Conservation (phyloP, 371 early-diverging fungal genomes). For the Catenaria anguillulae region DNA sequence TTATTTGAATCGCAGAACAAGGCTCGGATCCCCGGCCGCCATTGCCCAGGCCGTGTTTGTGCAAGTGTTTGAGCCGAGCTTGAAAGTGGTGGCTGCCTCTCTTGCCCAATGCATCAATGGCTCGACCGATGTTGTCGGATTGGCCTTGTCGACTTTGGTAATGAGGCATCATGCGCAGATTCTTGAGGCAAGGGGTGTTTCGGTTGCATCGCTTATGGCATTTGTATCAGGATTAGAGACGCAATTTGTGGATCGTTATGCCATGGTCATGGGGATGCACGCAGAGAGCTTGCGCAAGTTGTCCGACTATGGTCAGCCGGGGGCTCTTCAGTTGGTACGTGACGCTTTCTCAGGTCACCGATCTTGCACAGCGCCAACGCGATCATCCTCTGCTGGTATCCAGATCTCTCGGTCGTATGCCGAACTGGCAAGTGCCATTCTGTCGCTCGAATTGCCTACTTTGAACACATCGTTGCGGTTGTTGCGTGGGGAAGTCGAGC, state of each 20-base stretch:
- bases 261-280: conserved; percentile 69
- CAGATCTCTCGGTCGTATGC: conserved; percentile 56
- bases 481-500: conserved; percentile 19
- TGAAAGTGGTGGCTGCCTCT: conserved; percentile 27
- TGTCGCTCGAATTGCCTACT: conserved; percentile 12
- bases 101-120: neutral
- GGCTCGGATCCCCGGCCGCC: conserved; percentile 15
- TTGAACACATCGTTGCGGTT: neutral
- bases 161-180: conserved; percentile 64
- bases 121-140: conserved; percentile 64
- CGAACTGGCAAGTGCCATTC: conserved; percentile 72
- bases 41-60: conserved; percentile 44
- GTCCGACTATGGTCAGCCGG: conserved; percentile 27
- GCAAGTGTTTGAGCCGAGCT: conserved; percentile 65
- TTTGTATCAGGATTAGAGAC: conserved; percentile 73
- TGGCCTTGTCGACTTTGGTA: conserved; percentile 71
- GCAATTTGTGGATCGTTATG: conserved; percentile 46
- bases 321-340: conserved; percentile 68
- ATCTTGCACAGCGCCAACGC: too few species aligned
- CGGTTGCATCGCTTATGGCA: conserved; percentile 46
- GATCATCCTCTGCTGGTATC: too few species aligned
- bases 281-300: conserved; percentile 62
- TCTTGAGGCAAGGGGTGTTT: conserved; percentile 60
- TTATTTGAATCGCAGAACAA: conserved; percentile 32
- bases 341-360: neutral